Percentiles rank a stretch among this genome's conserved stretches.
These are phyloP conservation scores for Cladophialophora carrionii DNA, from an alignment of 2,329 filamentous ascomycete species.

Conservation along the genomic window DNA sequence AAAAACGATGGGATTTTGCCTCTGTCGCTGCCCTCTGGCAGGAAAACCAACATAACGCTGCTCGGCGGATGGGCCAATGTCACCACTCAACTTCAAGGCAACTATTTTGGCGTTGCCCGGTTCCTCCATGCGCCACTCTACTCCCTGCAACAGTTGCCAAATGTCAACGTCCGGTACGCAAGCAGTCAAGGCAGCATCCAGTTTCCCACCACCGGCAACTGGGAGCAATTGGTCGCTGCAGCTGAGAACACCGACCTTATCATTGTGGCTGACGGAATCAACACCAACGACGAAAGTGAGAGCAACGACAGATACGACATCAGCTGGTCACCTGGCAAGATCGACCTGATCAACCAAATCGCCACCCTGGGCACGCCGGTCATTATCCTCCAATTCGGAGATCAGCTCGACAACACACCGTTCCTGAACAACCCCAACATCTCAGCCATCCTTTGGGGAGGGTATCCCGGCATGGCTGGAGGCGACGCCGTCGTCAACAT, in stretches of 20 bases:
- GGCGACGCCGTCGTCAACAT: slow-evolving; percentile 50
- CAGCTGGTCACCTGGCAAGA: slow-evolving; percentile 50
- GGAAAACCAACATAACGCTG: slow-evolving; percentile 54
- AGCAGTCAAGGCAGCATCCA: slow-evolving; percentile 38
- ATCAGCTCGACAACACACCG: slow-evolving; percentile 49
- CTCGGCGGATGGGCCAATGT: slow-evolving; percentile 64
- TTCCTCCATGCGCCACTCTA: slow-evolving; percentile 59
- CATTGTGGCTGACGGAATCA: slow-evolving; percentile 50
- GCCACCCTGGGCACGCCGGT: slow-evolving; percentile 46
- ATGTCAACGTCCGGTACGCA: slow-evolving; percentile 53
- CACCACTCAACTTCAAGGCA: slow-evolving; percentile 61
- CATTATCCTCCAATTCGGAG: slow-evolving; percentile 50
- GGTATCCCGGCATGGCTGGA: slow-evolving; percentile 52
- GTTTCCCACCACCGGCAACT: slow-evolving; percentile 42
- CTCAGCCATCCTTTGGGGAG: slow-evolving; percentile 50
- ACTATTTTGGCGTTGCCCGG: slow-evolving; percentile 61
- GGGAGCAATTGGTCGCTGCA: slow-evolving; percentile 43
- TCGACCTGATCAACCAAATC: slow-evolving; percentile 47
- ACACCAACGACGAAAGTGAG: slow-evolving; percentile 50
- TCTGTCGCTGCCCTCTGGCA: slow-evolving; percentile 44
- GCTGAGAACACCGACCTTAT: slow-evolving; percentile 46
- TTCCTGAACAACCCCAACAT: slow-evolving; percentile 48
- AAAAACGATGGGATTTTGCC: slow-evolving; percentile 59
- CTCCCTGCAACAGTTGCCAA: slow-evolving; percentile 53
- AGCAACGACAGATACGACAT: slow-evolving; percentile 48